Evolutionary conservation across 1,284 basidiomycete genomes (phyloP).

Genomic region (Exobasidium rhododendri): DNA sequence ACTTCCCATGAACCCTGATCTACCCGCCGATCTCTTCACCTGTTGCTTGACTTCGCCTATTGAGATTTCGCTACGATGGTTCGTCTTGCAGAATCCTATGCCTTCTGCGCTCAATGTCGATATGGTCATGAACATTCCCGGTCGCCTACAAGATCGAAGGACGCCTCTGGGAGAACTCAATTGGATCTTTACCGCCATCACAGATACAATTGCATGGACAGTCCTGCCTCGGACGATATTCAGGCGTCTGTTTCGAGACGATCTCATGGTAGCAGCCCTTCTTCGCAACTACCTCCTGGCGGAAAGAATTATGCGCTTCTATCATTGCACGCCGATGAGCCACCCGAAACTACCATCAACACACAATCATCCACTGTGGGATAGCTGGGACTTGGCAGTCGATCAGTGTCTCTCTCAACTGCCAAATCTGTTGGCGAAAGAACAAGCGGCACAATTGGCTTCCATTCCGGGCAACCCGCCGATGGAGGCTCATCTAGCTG

Average conservation of each 20-base stretch:
- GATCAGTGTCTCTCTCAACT: slow-evolving; percentile 92
- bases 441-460: slow-evolving; percentile 57
- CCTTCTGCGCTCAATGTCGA: slow-evolving; percentile 64
- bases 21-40: slow-evolving; percentile 95
- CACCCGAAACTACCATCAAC: slow-evolving; percentile 86
- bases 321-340: slow-evolving; percentile 94
- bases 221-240: slow-evolving; percentile 91
- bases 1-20: slow-evolving; percentile 89
- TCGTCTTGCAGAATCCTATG: slow-evolving; percentile 80
- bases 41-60: slow-evolving; percentile 97
- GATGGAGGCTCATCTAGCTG: slow-evolving; percentile 53
- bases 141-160: slow-evolving; percentile 89
- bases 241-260: slow-evolving; percentile 88
- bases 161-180: slow-evolving; percentile 96
- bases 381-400: slow-evolving; percentile 94
- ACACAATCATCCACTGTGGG: slow-evolving; percentile 93
- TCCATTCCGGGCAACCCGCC: slow-evolving; percentile 41
- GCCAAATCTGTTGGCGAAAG: slow-evolving; percentile 74
- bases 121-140: slow-evolving; percentile 92
- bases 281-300: slow-evolving; percentile 96
- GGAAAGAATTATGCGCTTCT: slow-evolving; percentile 96
- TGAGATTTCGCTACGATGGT: slow-evolving; percentile 92
- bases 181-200: slow-evolving; percentile 99
- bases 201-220: slow-evolving; percentile 98
- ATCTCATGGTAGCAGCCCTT: slow-evolving; percentile 89